phyloP scores from a whole-genome alignment of 306 rosid genomes.

The Begonia loranthoides region DNA sequence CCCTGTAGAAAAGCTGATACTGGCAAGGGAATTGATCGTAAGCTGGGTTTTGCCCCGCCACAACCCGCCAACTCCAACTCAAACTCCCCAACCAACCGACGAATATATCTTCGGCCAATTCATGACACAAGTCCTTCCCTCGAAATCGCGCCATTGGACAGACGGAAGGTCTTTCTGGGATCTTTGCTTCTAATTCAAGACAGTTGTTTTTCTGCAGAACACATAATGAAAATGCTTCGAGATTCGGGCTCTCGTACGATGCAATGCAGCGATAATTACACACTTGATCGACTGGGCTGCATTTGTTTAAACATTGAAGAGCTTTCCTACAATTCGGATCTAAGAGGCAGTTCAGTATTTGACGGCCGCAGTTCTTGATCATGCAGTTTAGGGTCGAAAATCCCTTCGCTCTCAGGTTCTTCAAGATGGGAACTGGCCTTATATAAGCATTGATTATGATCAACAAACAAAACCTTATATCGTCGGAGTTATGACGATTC shows the following conservation, averaged over 20 bases:
- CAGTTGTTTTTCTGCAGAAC: conserved; percentile 84
- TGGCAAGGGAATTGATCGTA: conserved; percentile 86
- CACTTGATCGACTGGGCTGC: conserved; percentile 89
- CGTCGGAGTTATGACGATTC: conserved; percentile 64
- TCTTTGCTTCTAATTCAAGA: conserved; percentile 60
- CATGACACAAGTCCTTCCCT: conserved; percentile 34
- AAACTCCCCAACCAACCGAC: conserved; percentile 73
- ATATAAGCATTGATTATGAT: conserved; percentile 63
- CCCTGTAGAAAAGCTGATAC: conserved; percentile 73
- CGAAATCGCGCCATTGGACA: conserved; percentile 38
- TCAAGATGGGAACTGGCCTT: conserved; percentile 62
- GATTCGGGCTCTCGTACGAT: conserved; percentile 53
- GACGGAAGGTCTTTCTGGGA: conserved; percentile 54
- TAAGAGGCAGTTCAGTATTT: conserved; percentile 59
- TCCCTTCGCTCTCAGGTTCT: conserved; percentile 77
- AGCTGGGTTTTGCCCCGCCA: conserved; percentile 82
- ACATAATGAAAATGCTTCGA: conserved; percentile 84
- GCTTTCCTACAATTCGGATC: conserved; percentile 82
- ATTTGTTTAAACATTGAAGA: conserved; percentile 63
- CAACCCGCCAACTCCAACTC: conserved; percentile 87
- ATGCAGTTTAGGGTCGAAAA: conserved; percentile 66
- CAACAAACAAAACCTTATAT: conserved; percentile 72
- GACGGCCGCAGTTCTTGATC: conserved; percentile 70
- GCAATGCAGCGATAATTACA: conserved; percentile 75
- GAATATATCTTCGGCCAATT: conserved; percentile 60